phyloP scores from a whole-genome alignment of 495 filamentous ascomycete genomes.

The Daldinia vernicosa region DNA sequence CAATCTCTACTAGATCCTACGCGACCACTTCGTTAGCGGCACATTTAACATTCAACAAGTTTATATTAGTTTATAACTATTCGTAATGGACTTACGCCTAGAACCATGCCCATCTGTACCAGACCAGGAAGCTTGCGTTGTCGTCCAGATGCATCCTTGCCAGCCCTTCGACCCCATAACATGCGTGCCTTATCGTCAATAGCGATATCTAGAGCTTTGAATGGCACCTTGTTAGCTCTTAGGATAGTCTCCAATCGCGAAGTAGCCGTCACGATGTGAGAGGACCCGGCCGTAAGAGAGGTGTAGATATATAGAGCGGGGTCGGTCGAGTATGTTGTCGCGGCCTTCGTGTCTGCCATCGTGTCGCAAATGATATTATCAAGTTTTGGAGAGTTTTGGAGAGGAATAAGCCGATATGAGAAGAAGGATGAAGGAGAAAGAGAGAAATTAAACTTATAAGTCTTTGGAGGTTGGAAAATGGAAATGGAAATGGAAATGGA shows the following conservation, averaged over 20 bases:
- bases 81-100: conserved; percentile 73
- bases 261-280: conserved; percentile 95
- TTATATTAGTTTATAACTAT: too few species aligned
- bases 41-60: background rate
- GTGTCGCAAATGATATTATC: conserved; percentile 15
- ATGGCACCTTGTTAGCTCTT: conserved; percentile 91
- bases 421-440: background rate
- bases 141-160: conserved; percentile 65
- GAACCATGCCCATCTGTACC: conserved; percentile 84
- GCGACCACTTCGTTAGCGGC: background rate
- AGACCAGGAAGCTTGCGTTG: conserved; percentile 85
- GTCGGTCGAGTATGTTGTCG: conserved; percentile 72
- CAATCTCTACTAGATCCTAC: conserved; percentile 90
- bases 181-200: conserved; percentile 90
- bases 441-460: conserved; percentile 18
- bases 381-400: background rate
- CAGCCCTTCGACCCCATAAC: conserved; percentile 85
- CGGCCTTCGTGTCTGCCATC: conserved; percentile 59
- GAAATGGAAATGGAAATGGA: too few species aligned
- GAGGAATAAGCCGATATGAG: background rate
- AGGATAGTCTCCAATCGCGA: conserved; percentile 95
- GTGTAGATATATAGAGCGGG: conserved; percentile 91
- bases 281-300: conserved; percentile 92
- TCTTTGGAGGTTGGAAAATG: conserved; percentile 12
- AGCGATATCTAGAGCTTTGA: conserved; percentile 90